phyloP scores from a whole-genome alignment of 2,329 filamentous ascomycete species.

The Aspergillus vadensis region DNA sequence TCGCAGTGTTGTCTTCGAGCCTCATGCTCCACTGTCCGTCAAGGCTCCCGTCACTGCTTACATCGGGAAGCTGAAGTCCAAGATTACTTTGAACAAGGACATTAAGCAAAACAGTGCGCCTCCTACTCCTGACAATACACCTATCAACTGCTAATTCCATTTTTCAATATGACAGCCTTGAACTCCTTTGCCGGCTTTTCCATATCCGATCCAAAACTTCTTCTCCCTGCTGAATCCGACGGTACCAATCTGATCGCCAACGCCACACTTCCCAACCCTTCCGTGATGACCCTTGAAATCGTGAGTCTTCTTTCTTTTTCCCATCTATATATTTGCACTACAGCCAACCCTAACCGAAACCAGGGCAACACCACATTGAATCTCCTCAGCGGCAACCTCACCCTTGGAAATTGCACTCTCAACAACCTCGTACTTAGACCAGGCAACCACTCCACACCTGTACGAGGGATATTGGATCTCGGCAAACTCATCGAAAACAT shows the following conservation, averaged over 20 bases:
- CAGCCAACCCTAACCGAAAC: background rate
- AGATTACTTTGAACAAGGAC: conserved; percentile 39
- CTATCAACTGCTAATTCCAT: background rate
- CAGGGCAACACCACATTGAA: conserved; percentile 57
- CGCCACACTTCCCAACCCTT: conserved; percentile 60
- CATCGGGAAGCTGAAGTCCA: conserved; percentile 36
- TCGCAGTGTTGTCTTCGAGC: conserved; percentile 33
- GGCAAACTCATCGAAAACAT: conserved; percentile 35
- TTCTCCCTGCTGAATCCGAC: conserved; percentile 44
- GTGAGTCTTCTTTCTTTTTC: too few relatives aligned
- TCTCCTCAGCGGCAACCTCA: conserved; percentile 50
- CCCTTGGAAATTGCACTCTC: conserved; percentile 55
- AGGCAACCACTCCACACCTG: conserved; percentile 53
- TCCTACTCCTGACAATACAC: too few relatives aligned
- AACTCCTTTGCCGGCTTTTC: conserved; percentile 55
- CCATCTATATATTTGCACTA: too few relatives aligned
- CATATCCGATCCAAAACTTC: conserved; percentile 50
- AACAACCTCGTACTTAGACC: conserved; percentile 55
- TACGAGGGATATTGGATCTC: conserved; percentile 54
- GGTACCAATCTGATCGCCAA: conserved; percentile 57
- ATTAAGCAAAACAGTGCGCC: conserved; percentile 38
- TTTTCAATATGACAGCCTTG: conserved; percentile 44
- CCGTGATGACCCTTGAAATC: conserved; percentile 57
- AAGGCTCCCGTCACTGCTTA: conserved; percentile 32
- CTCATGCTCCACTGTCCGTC: conserved; percentile 30